These are phyloP conservation scores for Beta vulgaris DNA, from an alignment of 148 eudicot species.

Conservation along the genomic window DNA sequence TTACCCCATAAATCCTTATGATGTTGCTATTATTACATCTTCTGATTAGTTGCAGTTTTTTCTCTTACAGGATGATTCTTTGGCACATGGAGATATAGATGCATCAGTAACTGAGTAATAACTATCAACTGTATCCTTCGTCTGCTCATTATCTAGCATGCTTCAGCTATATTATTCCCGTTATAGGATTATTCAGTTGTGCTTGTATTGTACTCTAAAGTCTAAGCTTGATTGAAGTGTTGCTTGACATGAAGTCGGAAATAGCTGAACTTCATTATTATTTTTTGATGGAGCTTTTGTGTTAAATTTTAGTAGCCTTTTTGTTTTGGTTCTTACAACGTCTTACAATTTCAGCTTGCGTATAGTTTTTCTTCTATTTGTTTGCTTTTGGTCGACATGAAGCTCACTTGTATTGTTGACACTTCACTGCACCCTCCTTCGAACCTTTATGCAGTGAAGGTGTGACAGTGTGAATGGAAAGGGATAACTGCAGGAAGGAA, in stretches of 20 bases:
- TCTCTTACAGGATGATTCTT: conserved; percentile 23
- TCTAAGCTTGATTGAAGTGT: not conserved
- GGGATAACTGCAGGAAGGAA: too few species aligned
- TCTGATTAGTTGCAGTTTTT: not conserved
- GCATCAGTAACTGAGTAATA: not conserved
- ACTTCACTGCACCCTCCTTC: too few species aligned
- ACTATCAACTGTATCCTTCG: not conserved
- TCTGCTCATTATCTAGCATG: not conserved
- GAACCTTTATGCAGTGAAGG: too few species aligned
- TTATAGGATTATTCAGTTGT: not conserved
- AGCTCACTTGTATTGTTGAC: too few species aligned
- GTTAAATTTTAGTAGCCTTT: not conserved
- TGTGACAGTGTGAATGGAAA: too few species aligned
- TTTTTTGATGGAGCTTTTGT: not conserved
- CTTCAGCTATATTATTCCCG: not conserved
- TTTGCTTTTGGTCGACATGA: too few species aligned
- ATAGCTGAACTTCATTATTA: not conserved
- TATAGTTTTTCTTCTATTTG: too few species aligned
- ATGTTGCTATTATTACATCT: not conserved
- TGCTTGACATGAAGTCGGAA: not conserved
- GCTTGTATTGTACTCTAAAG: not conserved
- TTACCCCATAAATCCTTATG: not conserved
- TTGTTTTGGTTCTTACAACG: too few species aligned
- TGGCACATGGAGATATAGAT: conserved; percentile 12
- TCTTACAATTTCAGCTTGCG: too few species aligned